Base-by-base conservation (phyloP, 768 basidiomycete species). In the Lyophyllum semitale region DNA sequence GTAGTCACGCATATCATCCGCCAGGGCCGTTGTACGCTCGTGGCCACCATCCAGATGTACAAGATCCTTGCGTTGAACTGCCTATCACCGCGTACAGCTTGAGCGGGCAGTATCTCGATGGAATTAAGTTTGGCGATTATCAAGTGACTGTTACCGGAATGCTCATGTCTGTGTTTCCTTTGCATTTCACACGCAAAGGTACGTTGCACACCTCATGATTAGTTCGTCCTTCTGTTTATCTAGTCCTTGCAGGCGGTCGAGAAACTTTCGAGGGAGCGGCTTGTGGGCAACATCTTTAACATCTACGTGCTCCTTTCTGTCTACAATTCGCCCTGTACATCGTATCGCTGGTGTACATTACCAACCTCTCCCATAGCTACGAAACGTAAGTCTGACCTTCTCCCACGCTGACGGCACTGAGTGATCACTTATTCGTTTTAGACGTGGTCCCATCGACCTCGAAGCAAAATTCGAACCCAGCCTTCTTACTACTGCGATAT, bases 41-140 rank as follows among this genome's bases (percentile, higher is more conserved):
- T 98, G 42, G 97, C 97, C 2, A 99, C 97, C 3, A 90, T 96
- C 51, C 97, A 99, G 74, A 99, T 99, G 97, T 99, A 98, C 85
- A 97, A 98, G 78, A 99, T 99, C 62, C 78, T 99, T 33, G 97
- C 96, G 1, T 76, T 99, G 53, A 99, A 98, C 68, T 98, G 97
- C 67, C 78, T 38, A 99, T 98, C 72, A 96, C 95, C 3, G 97
- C 97, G n/a, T 98, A 96, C 75, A 95, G 93, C 68, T 78, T 98
- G 57, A 95, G 92, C 62, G 97, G 98, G 27, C 95, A 96, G 70
- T 98, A 99, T 67, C 79, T 99, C 2, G 96, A 98, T 60, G 97
- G 97, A 18, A 98, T 99, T 81, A 98, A 98, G 72, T 98, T 95
- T 71, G 97, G 97, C 13, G 97, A 99, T 69, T 99, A 99, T 69